phyloP scores from a whole-genome alignment of 1,284 basidiomycete species.

The Apiotrichum porosum region DNA sequence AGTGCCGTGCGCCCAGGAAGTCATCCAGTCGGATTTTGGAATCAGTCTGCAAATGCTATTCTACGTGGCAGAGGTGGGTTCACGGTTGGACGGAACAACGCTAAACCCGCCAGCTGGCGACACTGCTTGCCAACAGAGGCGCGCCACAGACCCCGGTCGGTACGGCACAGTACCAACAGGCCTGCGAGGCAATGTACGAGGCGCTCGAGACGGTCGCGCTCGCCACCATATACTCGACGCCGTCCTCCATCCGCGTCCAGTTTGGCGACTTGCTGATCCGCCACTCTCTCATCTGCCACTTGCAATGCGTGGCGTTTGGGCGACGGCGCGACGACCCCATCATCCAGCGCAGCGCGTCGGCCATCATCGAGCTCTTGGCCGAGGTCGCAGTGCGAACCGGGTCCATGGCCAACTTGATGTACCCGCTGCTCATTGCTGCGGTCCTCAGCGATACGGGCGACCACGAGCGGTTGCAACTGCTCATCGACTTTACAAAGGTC shows the following conservation, averaged over 20 bases:
- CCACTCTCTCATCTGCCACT: constrained; percentile 10
- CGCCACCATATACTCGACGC: constrained; percentile 12
- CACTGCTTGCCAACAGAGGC: constrained; percentile 8
- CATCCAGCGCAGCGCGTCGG: constrained; percentile 7
- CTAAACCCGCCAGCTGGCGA: constrained; percentile 15
- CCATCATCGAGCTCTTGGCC: constrained; percentile 11
- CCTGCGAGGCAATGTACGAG: constrained; percentile 9
- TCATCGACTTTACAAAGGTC: constrained; percentile 14
- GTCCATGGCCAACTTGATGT: constrained; percentile 15
- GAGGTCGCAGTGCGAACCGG: constrained; percentile 13
- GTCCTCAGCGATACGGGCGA: constrained; percentile 5
- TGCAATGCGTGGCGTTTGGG: constrained; percentile 9
- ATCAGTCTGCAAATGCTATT: constrained; percentile 11
- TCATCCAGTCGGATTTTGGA: constrained; percentile 13
- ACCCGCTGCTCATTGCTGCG: constrained; percentile 9
- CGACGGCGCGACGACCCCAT: background rate
- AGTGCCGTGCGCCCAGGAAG: constrained; percentile 11
- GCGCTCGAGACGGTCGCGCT: constrained; percentile 12
- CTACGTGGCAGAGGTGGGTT: constrained; percentile 3
- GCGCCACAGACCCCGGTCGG: too few relatives aligned
- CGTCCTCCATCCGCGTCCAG: constrained; percentile 11
- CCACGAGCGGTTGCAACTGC: constrained; percentile 7
- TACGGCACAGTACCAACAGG: background rate
- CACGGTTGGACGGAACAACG: too few relatives aligned
- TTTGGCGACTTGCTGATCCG: constrained; percentile 15